A percentile compares a stretch with the other conserved stretches of the same genome.
phyloP scores from a whole-genome alignment of 306 rosid species.

The Prunus armeniaca region DNA sequence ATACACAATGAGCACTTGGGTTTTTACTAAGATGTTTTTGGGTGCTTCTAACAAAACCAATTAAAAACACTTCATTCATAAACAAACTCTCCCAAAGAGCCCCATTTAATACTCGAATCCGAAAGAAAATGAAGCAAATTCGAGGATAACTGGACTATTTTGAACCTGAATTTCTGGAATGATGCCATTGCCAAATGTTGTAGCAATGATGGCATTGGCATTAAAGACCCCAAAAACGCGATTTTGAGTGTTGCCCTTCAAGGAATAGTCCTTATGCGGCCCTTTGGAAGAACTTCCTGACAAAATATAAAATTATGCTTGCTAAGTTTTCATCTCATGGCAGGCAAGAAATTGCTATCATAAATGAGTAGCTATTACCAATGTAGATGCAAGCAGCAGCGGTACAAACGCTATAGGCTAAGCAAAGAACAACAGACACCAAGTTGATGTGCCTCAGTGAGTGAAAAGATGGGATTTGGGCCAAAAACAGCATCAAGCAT shows the following conservation, averaged over 20 bases:
- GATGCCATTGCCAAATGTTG: constrained; percentile 77
- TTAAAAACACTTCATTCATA: neutral
- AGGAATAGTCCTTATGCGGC: constrained; percentile 59
- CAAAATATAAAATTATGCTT: neutral
- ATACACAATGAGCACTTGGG: neutral
- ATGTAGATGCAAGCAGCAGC: constrained; percentile 60
- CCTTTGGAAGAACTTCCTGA: constrained; percentile 62
- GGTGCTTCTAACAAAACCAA: neutral
- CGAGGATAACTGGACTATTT: neutral
- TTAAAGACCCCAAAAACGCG: constrained; percentile 63
- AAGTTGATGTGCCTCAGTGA: constrained; percentile 73
- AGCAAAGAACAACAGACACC: constrained; percentile 47
- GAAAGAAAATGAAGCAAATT: neutral
- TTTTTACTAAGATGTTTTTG: neutral
- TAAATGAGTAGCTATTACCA: constrained; percentile 25
- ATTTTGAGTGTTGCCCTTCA: constrained; percentile 41
- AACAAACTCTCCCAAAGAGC: neutral
- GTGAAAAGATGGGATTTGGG: constrained; percentile 80
- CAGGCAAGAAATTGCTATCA: neutral
- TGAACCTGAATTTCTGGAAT: constrained; percentile 84
- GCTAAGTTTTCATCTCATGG: neutral
- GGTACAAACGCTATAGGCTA: constrained; percentile 62
- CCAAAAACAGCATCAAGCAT: constrained; percentile 69
- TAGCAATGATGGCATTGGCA: constrained; percentile 75
- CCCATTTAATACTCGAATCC: neutral